Percentiles rank a stretch among this genome's conserved stretches.
Evolutionary conservation across 2,329 filamentous ascomycete genomes (phyloP).

Genomic region (Botrytis deweyae): DNA sequence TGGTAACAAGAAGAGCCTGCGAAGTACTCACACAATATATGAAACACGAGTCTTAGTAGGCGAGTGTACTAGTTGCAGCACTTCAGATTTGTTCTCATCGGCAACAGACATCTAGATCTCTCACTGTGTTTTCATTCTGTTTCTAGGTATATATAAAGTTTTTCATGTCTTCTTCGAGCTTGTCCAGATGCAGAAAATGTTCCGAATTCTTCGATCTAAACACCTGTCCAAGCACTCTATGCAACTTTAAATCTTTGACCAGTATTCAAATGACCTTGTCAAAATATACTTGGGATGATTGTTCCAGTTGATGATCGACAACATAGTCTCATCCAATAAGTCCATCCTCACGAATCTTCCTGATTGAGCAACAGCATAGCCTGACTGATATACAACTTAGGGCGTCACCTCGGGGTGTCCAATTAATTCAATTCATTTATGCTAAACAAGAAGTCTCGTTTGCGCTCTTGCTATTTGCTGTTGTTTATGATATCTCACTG

Average conservation of each 20-base stretch:
- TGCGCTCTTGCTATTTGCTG: not conserved
- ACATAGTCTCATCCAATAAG: not conserved
- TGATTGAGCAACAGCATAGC: not conserved
- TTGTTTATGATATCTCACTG: not conserved
- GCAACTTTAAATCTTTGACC: not conserved
- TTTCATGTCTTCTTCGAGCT: not conserved
- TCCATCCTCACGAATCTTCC: not conserved
- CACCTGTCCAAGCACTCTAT: not conserved
- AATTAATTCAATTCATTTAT: not conserved
- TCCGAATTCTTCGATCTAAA: not conserved
- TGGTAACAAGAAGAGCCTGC: not conserved
- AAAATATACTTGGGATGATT: not conserved
- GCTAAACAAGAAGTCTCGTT: not conserved
- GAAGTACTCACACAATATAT: not conserved
- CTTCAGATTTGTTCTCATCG: not conserved
- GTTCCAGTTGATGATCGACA: not conserved
- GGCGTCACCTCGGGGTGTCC: no score
- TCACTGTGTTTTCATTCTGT: not conserved
- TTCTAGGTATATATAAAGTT: slow-evolving; percentile 1
- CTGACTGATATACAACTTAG: not conserved
- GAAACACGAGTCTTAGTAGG: slow-evolving; percentile 8
- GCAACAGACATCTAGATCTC: not conserved
- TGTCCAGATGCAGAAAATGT: not conserved
- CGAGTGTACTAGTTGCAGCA: not conserved
- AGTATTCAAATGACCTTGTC: no score